phyloP scores from a whole-genome alignment of 164 flowering plant species.

The Stephania cephalantha region DNA sequence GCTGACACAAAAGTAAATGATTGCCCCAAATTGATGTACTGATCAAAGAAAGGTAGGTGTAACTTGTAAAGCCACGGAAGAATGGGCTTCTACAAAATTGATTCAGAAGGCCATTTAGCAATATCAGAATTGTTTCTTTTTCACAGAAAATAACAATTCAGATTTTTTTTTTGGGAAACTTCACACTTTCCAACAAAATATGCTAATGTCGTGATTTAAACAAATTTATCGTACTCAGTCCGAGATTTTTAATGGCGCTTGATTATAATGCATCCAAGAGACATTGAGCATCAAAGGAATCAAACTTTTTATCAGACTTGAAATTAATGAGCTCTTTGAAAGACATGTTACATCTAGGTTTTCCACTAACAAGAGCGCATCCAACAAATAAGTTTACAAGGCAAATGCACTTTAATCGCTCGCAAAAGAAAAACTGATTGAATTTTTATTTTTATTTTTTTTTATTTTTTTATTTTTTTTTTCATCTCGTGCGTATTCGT shows the following conservation, averaged over 20 bases:
- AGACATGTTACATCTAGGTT: not conserved
- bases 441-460: too few species aligned
- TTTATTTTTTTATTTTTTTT: too few species aligned
- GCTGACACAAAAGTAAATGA: too few species aligned
- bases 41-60: not conserved
- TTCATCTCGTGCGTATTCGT: too few species aligned
- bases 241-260: not conserved
- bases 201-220: not conserved
- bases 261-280: not conserved
- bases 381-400: not conserved
- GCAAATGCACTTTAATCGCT: not conserved
- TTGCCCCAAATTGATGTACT: too few species aligned
- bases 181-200: not conserved
- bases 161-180: not conserved
- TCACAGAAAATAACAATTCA: not conserved
- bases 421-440: not conserved
- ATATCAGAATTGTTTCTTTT: not conserved
- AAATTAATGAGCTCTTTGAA: not conserved
- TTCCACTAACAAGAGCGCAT: not conserved
- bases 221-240: not conserved
- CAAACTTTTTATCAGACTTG: not conserved
- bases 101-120: not conserved
- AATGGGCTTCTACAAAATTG: not conserved
- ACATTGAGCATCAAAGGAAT: not conserved
- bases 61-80: not conserved